Percentiles rank a stretch among this genome's conserved stretches.
Conservation (phyloP, 345 rosid genomes). For the Hibiscus tridactylites region DNA sequence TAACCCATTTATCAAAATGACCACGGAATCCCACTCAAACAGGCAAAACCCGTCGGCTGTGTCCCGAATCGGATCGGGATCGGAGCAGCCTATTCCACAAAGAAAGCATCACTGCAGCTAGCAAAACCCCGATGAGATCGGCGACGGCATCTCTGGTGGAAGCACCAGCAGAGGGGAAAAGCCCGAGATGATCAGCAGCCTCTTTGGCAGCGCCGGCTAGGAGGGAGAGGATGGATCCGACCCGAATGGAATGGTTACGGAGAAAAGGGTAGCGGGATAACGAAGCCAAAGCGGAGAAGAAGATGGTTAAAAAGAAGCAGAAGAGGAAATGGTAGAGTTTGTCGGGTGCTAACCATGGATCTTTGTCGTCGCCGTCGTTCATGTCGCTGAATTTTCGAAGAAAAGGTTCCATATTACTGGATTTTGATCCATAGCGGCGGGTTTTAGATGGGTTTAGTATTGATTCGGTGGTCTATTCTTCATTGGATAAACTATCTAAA, state of each 20-base stretch:
- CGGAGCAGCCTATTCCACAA: conserved; percentile 15
- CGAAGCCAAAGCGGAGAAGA: not conserved
- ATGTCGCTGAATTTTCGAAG: not conserved
- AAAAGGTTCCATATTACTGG: no score
- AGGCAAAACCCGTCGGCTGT: conserved; percentile 39
- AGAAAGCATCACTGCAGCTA: conserved; percentile 44
- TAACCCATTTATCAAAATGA: not conserved
- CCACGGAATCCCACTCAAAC: conserved; percentile 25
- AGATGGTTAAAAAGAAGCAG: conserved; percentile 54
- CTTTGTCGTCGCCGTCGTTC: conserved; percentile 23
- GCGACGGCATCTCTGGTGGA: conserved; percentile 75
- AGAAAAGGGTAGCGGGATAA: conserved; percentile 34
- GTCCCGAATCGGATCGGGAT: conserved; percentile 20
- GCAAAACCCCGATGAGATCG: conserved; percentile 54
- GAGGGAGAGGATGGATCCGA: conserved; percentile 72
- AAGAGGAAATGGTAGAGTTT: conserved; percentile 80
- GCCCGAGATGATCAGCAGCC: conserved; percentile 71
- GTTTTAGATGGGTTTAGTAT: no score
- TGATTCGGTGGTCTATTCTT: no score
- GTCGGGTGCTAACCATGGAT: conserved; percentile 84
- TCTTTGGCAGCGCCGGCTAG: conserved; percentile 81
- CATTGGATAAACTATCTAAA: no score
- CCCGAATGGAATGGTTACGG: conserved; percentile 42
- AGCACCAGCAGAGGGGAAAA: conserved; percentile 83
- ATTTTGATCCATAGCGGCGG: no score